Evolutionary conservation across 139 green algal genomes (phyloP).

Genomic region (Auxenochlorella pyrenoidosa): DNA sequence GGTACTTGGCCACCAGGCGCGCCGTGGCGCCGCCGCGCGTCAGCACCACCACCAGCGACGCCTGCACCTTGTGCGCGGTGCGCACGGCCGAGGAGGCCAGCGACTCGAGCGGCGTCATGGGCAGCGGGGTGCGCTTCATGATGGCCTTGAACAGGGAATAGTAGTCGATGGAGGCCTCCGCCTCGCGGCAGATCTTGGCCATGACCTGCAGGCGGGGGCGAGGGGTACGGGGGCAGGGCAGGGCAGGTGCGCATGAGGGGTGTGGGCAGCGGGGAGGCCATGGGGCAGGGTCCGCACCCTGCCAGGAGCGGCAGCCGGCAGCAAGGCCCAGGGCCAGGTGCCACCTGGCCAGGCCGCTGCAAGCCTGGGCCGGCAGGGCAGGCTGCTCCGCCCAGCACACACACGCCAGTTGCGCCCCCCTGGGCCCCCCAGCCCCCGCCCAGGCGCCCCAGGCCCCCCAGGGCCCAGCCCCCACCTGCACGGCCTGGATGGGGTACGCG

Average conservation of each 20-base stretch:
- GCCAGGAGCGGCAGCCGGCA: not conserved
- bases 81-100: conserved; percentile 12
- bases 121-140: conserved; percentile 87
- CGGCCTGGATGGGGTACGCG: conserved; percentile 88
- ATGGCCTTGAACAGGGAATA: conserved; percentile 93
- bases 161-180: conserved; percentile 93
- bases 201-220: conserved; percentile 70
- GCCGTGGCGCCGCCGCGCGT: conserved; percentile 90
- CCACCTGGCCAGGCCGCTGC: not conserved
- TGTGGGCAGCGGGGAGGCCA: not conserved
- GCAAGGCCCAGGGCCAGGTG: not conserved
- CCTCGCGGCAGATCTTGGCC: conserved; percentile 94
- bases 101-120: conserved; percentile 76
- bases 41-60: conserved; percentile 91
- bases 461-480: conserved; percentile 58
- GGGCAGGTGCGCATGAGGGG: not conserved
- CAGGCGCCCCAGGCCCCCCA: too few species aligned
- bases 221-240: not conserved
- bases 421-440: not conserved
- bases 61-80: conserved; percentile 84
- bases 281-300: too few species aligned
- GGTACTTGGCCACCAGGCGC: conserved; percentile 69
- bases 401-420: not conserved
- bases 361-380: not conserved
- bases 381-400: not conserved